Base-by-base conservation (phyloP, 2,329 filamentous ascomycete species). In the Lomentospora prolificans region DNA sequence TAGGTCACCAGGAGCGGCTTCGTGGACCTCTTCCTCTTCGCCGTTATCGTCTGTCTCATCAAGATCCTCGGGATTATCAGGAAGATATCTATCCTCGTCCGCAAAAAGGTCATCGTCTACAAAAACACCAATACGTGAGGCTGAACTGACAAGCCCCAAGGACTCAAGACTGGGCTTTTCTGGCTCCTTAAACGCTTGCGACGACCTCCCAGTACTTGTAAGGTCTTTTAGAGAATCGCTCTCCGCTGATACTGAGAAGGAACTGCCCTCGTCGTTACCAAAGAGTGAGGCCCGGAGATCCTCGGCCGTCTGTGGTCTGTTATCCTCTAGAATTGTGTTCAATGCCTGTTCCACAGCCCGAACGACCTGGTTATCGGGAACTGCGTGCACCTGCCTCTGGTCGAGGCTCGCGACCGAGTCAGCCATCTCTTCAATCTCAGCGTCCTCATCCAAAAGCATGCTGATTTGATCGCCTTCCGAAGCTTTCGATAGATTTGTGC, bases 1-100 rank as follows among this genome's bases (percentile, higher is more conserved):
- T 2, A 99, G 79, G 67, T 99, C 94, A 36, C 94, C 94, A 1
- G 95, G 94, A 0, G 90, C 92, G 46, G 94, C 95, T 74, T 96
- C 88, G 62, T 95, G 90, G 7, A 99, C 90, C 61, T 90, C 86
- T 60, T 96, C 90, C 10, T 86, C 82, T 3, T 84, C 78, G 50
- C 84, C 81, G 3, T 76, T 75, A 10, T 77, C 75, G 2, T 75
- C 74, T 19, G 76, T 75, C 22, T 76, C 77, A 8, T 84, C 81
- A 1, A 78, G 78, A 57, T 92, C 89, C 53, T 90, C 89, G 54
- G 86, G 84, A 63, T 96, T 90, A 62, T 96, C 92, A 54, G 91
- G 87, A 4, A 91, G 75, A 61, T 90, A 90, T 63, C 85, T 90
- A 63, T 89, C 83, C 64, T 95, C 89, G 60, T 97, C 92, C 1